Base-by-base conservation (phyloP, 768 basidiomycete species). In the Lyophyllum decastes region DNA sequence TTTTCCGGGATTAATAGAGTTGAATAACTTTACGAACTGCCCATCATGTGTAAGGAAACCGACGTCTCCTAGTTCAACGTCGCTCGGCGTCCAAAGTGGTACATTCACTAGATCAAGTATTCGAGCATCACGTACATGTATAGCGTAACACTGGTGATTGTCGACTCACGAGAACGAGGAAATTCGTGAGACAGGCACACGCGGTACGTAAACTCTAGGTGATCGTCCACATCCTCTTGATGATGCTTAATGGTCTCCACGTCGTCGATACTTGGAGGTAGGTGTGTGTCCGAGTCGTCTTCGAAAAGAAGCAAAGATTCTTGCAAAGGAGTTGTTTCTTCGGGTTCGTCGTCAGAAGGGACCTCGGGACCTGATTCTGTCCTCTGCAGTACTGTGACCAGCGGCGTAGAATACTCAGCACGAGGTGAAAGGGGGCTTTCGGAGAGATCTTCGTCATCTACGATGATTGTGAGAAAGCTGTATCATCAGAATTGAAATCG, bases 141-240 rank as follows among this genome's bases (percentile, higher is more conserved):
- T 19, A 2, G n/a, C 19, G 8, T 35, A 11, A 14, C 16, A 24
- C 0, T 4, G 1, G 7, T 9, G 1, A 14, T 6, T 47, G 1
- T 19, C 6, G 26, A n/a, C 55, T 56, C 26, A 61, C 59, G 46
- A 21, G 56, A 55, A 33, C 51, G 59, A 34, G 59, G 59, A 22
- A 56, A 61, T 45, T 57, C 55, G 43, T 61, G 59, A 16, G 59
- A 61, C 19, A 61, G 55, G 19, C 59, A 61, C n/a, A 45, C 51
- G 10, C 59, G 19, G 27, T 56, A 60, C 4, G 59, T 57, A 34
- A 33, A n/a, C 26, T 50, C 59, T 16, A 57, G 56, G 16, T 38
- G 50, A 24, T 54, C 41, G 5, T 61, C 26, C 16, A 24, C n/a
- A 16, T 9, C 26, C 8, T 48, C 51, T n/a, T 49, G 38, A 9